A percentile compares a stretch with the other conserved stretches of the same genome.
Evolutionary conservation across 1,139 yeast species (phyloP).

Genomic region (Nakaseomyces glabratus): DNA sequence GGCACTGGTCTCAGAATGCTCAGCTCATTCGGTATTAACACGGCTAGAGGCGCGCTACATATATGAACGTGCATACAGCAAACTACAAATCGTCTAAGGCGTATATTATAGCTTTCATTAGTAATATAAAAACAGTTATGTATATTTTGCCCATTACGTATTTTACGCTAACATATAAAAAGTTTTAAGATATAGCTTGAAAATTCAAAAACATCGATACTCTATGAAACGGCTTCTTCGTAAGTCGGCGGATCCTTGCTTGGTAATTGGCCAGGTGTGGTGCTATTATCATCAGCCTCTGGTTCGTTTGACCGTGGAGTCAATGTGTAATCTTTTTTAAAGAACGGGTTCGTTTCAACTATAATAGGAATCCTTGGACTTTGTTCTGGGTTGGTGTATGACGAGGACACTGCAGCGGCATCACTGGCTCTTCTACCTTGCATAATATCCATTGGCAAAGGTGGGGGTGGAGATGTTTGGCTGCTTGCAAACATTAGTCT

Average conservation of each 20-base stretch:
- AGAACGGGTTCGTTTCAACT: constrained; percentile 7
- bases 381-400: background rate
- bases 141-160: too few species aligned
- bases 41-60: constrained; percentile 37
- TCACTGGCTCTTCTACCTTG: constrained; percentile 2
- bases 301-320: constrained; percentile 1
- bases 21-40: constrained; percentile 69
- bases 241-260: constrained; percentile 9
- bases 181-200: background rate
- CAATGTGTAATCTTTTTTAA: constrained; percentile 12
- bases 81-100: too few species aligned
- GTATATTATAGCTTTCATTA: background rate
- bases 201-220: background rate
- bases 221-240: constrained; percentile 5
- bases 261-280: constrained; percentile 6
- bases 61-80: too few species aligned
- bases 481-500: constrained; percentile 9
- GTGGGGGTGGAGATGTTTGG: background rate
- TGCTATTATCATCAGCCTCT: background rate
- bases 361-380: background rate
- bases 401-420: background rate
- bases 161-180: too few species aligned
- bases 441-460: background rate
- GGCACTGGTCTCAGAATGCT: constrained; percentile 80
- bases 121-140: background rate